These are phyloP conservation scores for Claviceps citrina DNA, from an alignment of 2,329 filamentous ascomycete species.

Conservation along the genomic window DNA sequence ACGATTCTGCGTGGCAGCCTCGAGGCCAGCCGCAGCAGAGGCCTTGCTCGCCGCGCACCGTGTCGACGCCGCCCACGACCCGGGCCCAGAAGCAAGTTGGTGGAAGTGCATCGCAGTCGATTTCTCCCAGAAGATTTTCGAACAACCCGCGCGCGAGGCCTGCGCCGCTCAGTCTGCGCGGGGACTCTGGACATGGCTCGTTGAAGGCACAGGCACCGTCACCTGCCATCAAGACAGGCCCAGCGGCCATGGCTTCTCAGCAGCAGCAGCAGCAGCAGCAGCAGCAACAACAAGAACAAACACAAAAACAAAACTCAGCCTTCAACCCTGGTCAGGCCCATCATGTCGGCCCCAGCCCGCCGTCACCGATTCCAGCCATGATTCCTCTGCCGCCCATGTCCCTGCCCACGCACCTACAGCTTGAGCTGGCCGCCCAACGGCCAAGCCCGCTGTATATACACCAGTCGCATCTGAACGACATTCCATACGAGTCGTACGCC, in stretches of 20 bases:
- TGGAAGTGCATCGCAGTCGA: conserved; percentile 12
- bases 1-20: conserved; percentile 3
- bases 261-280: conserved; percentile 2
- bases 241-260: conserved; percentile 11
- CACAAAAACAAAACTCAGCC: conserved; percentile 3
- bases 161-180: conserved; percentile 29
- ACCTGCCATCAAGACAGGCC: conserved; percentile 12
- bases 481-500: conserved; percentile 79
- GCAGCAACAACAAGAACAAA: background rate
- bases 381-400: conserved; percentile 53
- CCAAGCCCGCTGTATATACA: conserved; percentile 53
- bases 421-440: conserved; percentile 45
- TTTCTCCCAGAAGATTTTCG: conserved; percentile 32
- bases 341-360: conserved; percentile 18
- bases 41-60: conserved; percentile 24
- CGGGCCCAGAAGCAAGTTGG: conserved; percentile 17
- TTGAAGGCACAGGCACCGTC: conserved; percentile 8
- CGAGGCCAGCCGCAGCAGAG: conserved; percentile 17
- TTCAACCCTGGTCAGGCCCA: conserved; percentile 7
- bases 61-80: conserved; percentile 38
- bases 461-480: conserved; percentile 38
- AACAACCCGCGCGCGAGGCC: conserved; percentile 31
- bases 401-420: conserved; percentile 47
- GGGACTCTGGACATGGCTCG: conserved; percentile 12
- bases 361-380: conserved; percentile 35